Evolutionary conservation across 176 grass and related monocot species (phyloP), one percentile per base, ranked within the genome.

Genomic region (Avena atlantica): DNA sequence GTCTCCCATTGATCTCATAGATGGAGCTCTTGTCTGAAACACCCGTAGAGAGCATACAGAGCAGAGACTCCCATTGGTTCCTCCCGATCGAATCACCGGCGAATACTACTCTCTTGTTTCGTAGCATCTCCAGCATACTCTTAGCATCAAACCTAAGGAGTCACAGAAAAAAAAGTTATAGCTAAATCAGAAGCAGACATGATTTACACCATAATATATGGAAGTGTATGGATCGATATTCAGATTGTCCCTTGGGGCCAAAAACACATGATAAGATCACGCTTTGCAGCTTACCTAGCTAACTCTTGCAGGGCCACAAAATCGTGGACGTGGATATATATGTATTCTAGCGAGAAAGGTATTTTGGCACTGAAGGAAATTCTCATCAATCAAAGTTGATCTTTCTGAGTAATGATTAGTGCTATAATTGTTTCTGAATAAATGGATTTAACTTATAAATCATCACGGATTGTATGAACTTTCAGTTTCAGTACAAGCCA

Each of bases 51-150:
- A 98, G 79, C 96, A 98, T 95, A 49, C 93, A 98, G 21, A 98
- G 84, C 8, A 98, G 90, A 29, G 96, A 98, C 72, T 98, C 96
- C 93, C 93, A 98, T 70, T 98, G 96, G 82, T 98, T 98, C 83
- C 96, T 89, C 24, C 96, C 93, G 60, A 98, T 98, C 14, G 96
- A 98, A 74, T 98, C 93, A 14, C 96, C 96, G 31, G 92, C 90
- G 81, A 98, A 98, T 34, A 87, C 90, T 12, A 98, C 81, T 65
- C 93, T 89, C 65, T 47, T 89, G 81, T 95, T 94, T 31, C 91
- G 70, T 23, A 95, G 85, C 63, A 66, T 85, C 79, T 95, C 82
- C 29, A 95, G 82, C 93, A 95, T 95, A 77, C 75, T 78, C 82
- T 59, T 86, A 14, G 90, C 90, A 85, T 94, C 88, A 71, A 98